Evolutionary conservation across 2,329 filamentous ascomycete genomes (phyloP).

Genomic region (Ascochyta koolunga): DNA sequence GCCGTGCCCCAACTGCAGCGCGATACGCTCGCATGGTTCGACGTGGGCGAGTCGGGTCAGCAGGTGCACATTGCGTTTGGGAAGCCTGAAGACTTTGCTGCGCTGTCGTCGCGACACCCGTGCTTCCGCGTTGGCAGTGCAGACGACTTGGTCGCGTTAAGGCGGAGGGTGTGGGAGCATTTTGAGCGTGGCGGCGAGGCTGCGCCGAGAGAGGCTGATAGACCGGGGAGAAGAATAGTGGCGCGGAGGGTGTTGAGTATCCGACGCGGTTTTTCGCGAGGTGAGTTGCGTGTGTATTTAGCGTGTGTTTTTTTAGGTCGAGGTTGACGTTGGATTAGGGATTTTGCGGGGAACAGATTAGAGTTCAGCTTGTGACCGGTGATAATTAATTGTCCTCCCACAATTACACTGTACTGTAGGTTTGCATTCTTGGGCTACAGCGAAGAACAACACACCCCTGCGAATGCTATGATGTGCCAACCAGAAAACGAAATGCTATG

Average conservation of each 20-base stretch:
- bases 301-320: neutral
- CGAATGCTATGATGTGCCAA: no score
- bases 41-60: constrained; percentile 61
- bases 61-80: constrained; percentile 64
- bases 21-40: constrained; percentile 64
- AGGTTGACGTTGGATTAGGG: constrained; percentile 14
- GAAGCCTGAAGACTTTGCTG: constrained; percentile 31
- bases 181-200: constrained; percentile 54
- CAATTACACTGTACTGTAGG: no score
- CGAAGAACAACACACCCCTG: no score
- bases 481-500: no score
- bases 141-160: constrained; percentile 57
- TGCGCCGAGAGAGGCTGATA: constrained; percentile 61
- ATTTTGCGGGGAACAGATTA: constrained; percentile 50
- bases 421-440: no score
- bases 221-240: constrained; percentile 56
- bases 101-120: constrained; percentile 58
- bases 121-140: constrained; percentile 61
- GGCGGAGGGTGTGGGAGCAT: constrained; percentile 60
- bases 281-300: constrained; percentile 2
- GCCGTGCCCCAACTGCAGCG: constrained; percentile 61
- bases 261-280: constrained; percentile 66
- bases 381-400: no score
- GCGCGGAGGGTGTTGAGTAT: constrained; percentile 62
- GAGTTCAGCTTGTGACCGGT: constrained; percentile 46